phyloP scores from a whole-genome alignment of 352 stramenopile genomes.

The Phytopythium mirpurense region DNA sequence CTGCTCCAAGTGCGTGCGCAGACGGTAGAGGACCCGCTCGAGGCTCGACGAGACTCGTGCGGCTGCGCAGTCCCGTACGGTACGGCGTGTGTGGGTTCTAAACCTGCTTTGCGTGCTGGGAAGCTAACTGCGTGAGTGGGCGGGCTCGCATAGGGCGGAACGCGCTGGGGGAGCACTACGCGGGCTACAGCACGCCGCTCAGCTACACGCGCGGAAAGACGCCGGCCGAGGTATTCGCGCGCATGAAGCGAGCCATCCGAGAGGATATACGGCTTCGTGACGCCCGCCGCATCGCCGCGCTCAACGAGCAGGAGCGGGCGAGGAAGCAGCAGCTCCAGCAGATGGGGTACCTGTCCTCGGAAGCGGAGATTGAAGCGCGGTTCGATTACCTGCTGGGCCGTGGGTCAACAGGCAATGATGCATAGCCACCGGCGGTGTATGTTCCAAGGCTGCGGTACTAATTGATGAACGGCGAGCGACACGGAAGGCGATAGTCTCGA shows the following conservation, averaged over 20 bases:
- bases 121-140: no score
- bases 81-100: conserved; percentile 8
- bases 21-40: conserved; percentile 18
- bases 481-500: no score
- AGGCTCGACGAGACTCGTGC: conserved; percentile 18
- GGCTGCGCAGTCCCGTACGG: conserved; percentile 15
- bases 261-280: conserved; percentile 23
- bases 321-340: conserved; percentile 17
- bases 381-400: conserved; percentile 15
- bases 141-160: no score
- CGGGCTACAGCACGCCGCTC: conserved; percentile 9
- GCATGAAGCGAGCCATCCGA: conserved; percentile 21
- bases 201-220: conserved; percentile 15
- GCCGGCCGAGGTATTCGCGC: conserved; percentile 18
- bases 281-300: conserved; percentile 19
- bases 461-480: no score
- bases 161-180: conserved; percentile 22
- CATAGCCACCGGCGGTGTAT: neutral
- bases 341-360: conserved; percentile 19
- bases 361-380: conserved; percentile 25
- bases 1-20: conserved; percentile 13
- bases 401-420: neutral
- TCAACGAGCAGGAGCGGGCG: conserved; percentile 20
- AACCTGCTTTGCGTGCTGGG: no score
- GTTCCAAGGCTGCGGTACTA: neutral